phyloP scores from a whole-genome alignment of 352 stramenopile genomes.

The Thraustochytrium sp. region DNA sequence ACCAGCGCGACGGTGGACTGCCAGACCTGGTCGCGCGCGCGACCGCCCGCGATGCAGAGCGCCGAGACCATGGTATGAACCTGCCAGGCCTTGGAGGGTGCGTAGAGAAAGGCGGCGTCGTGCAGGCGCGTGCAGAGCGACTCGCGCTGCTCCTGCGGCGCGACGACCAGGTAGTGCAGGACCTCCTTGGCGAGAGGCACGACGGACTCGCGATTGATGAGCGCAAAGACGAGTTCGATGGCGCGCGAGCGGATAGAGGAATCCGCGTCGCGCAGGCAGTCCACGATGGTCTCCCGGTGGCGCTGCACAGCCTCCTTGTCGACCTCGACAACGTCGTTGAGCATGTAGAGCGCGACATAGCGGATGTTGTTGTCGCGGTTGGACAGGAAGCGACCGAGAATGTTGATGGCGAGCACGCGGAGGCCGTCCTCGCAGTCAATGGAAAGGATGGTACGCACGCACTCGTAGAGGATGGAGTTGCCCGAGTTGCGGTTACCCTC shows the following conservation, averaged over 20 bases:
- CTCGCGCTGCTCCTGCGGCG: constrained; percentile 84
- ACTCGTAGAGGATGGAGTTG: constrained; percentile 98
- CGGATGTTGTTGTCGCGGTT: constrained; percentile 99
- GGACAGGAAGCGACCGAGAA: constrained; percentile 95
- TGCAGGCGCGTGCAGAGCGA: constrained; percentile 89
- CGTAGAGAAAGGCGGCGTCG: constrained; percentile 69
- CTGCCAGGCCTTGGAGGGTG: constrained; percentile 69
- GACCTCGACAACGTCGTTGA: constrained; percentile 71
- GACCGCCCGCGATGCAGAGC: constrained; percentile 91
- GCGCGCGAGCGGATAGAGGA: constrained; percentile 95
- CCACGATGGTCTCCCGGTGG: constrained; percentile 91
- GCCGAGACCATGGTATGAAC: constrained; percentile 97
- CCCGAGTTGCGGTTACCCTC: constrained; percentile 98
- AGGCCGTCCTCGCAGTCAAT: constrained; percentile 95
- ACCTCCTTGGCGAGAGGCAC: constrained; percentile 91
- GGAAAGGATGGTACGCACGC: constrained; percentile 94
- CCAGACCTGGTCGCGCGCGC: constrained; percentile 85
- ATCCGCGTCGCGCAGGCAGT: constrained; percentile 92
- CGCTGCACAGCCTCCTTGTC: constrained; percentile 81
- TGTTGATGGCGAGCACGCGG: constrained; percentile 95
- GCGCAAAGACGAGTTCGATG: constrained; percentile 96
- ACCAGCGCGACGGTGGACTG: constrained; percentile 91
- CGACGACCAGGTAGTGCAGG: constrained; percentile 98
- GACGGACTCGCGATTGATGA: constrained; percentile 95
- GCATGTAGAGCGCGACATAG: constrained; percentile 97